phyloP scores from a whole-genome alignment of 116 monocot genomes.

The Cymodocea nodosa region DNA sequence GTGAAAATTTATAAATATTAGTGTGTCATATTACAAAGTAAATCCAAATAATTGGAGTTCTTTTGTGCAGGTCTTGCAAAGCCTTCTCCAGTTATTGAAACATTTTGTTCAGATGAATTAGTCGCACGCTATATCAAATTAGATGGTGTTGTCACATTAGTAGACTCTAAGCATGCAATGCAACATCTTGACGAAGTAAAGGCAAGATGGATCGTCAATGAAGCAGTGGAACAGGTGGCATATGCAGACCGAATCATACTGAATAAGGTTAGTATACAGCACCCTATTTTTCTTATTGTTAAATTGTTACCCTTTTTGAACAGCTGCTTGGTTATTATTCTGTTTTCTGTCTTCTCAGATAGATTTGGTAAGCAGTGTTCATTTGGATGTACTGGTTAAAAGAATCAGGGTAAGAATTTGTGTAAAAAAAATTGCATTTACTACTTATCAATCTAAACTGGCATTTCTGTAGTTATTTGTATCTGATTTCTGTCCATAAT shows the following conservation, averaged over 20 bases:
- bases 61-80: constrained; percentile 76
- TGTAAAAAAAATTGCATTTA: neutral
- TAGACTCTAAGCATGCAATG: constrained; percentile 92
- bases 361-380: constrained; percentile 62
- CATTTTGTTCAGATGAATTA: constrained; percentile 94
- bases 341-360: constrained; percentile 22
- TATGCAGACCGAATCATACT: constrained; percentile 95
- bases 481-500: constrained; percentile 10
- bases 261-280: constrained; percentile 44
- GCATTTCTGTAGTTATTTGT: neutral
- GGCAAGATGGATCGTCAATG: constrained; percentile 93
- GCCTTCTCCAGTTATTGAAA: constrained; percentile 92
- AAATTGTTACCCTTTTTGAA: too few relatives aligned
- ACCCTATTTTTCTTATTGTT: neutral
- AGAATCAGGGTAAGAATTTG: constrained; percentile 49
- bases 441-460: neutral
- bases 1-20: constrained; percentile 12
- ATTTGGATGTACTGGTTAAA: constrained; percentile 43
- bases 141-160: constrained; percentile 94
- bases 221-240: constrained; percentile 91
- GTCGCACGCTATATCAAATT: constrained; percentile 73
- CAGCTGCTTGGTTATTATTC: neutral
- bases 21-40: neutral
- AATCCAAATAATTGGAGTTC: neutral
- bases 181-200: constrained; percentile 91